A percentile compares a stretch with the other conserved stretches of the same genome.
phyloP scores from a whole-genome alignment of 2,329 filamentous ascomycete species.

The Ophiosphaerella herpotricha region DNA sequence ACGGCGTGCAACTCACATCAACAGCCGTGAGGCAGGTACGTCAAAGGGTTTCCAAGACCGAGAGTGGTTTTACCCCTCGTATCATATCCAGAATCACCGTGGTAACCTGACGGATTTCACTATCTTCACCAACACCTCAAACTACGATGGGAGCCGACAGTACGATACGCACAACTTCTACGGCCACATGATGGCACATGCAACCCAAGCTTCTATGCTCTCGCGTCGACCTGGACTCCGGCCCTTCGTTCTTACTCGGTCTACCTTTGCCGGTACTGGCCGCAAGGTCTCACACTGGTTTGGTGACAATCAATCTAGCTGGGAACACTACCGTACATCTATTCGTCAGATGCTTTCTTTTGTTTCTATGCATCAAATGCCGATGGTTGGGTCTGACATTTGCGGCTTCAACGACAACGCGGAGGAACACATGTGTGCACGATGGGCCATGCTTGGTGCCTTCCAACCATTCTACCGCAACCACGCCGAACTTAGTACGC shows the following conservation, averaged over 20 bases:
- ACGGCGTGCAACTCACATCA: constrained; percentile 9
- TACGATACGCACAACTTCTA: constrained; percentile 81
- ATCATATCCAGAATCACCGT: constrained; percentile 67
- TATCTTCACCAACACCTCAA: constrained; percentile 69
- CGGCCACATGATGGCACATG: constrained; percentile 73
- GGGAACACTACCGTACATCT: constrained; percentile 51
- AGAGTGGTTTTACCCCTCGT: constrained; percentile 67
- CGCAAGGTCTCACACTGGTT: constrained; percentile 63
- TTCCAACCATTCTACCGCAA: constrained; percentile 79
- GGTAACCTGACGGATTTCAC: constrained; percentile 53
- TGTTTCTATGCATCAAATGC: constrained; percentile 53
- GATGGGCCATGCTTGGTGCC: constrained; percentile 75
- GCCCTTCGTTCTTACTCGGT: constrained; percentile 74
- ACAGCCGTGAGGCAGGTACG: constrained; percentile 40
- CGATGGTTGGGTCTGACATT: constrained; percentile 64
- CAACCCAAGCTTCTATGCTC: constrained; percentile 69
- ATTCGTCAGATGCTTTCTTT: constrained; percentile 53
- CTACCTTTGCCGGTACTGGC: constrained; percentile 75
- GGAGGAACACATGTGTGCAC: constrained; percentile 70
- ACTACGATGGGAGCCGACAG: constrained; percentile 68
- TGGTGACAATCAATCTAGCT: constrained; percentile 58
- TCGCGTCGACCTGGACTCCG: constrained; percentile 65
- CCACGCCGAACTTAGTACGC: constrained; percentile 62
- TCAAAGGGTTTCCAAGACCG: constrained; percentile 64
- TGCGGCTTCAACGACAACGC: constrained; percentile 75